Percentiles rank a stretch among this genome's conserved stretches.
Conservation (phyloP, 306 rosid genomes). For the Pterocarpus santalinus region DNA sequence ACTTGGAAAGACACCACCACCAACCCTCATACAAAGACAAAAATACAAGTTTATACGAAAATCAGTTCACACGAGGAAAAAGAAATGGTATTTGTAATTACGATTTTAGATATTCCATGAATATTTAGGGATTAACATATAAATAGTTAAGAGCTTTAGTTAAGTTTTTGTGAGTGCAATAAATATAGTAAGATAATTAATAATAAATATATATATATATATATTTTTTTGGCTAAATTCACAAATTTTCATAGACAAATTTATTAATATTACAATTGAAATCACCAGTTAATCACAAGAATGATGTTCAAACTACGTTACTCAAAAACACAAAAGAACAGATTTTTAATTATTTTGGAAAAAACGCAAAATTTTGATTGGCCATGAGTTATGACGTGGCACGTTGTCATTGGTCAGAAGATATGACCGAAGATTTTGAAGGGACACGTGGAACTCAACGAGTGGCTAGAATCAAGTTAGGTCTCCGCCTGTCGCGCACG, state of each 20-base stretch:
- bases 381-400: constrained; percentile 8
- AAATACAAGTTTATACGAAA: background rate
- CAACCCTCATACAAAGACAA: constrained; percentile 32
- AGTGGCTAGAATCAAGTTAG: constrained; percentile 10
- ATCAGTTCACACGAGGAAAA: no score
- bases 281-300: no score
- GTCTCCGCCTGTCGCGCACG: constrained; percentile 14
- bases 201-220: no score
- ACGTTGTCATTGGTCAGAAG: background rate
- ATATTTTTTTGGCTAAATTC: no score
- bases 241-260: no score
- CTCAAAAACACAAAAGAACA: background rate
- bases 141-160: no score
- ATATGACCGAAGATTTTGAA: background rate
- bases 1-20: background rate
- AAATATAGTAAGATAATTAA: no score
- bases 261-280: no score
- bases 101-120: no score
- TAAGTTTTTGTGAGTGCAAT: no score
- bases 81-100: no score
- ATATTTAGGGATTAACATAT: no score
- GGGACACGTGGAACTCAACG: background rate
- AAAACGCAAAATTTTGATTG: background rate
- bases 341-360: background rate
- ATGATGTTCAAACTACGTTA: background rate